Base-by-base conservation (phyloP, 1,284 basidiomycete genomes). In the Sutorius eximius region DNA sequence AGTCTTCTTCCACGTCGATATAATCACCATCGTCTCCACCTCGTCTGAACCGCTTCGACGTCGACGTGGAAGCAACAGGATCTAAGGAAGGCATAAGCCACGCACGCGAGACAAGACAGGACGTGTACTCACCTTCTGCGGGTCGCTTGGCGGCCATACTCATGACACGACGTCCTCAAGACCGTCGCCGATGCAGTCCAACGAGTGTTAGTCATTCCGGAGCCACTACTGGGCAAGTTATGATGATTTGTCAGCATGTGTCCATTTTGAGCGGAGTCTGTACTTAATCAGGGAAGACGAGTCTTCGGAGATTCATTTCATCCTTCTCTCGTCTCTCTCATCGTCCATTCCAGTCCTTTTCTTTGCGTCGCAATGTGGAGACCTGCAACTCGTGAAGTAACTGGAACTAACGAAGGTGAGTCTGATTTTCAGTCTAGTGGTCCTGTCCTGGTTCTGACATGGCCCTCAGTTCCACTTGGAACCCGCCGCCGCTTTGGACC, bases 401-500 rank as follows among this genome's bases (percentile, higher is more conserved):
- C 87, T 34, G 89, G 89, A 56, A 91, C 89, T n/a, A 91, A 91
- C 59, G 89, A 91, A 33, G 87, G 88, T 87, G 43, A 56, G 77
- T 71, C 16, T 47, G 47, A 52, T 60, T 68, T 18, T 44, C 5
- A n/a, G 12, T 51, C 57, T 59, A 59, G 24, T 56, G 27, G 20
- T 16, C 54, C 64, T 5, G 3, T 38, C n/a, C 15, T 29, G 24
- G 9, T 49, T 51, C 40, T 58, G 18, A 67, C 47, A 27, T 55
- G 0, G 16, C 2, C 55, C 55, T 36, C 55, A 88, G 87, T 84
- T 64, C 87, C 89, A n/a, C 80, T 91, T 58, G 92, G 90, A 51
- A 83, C 86, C 67, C 87, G 90, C 67, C 87, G 93, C 67, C 87
- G 93, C 53, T 95, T 95, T 73, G 93, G 93, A 52, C 87, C 91